phyloP scores from a whole-genome alignment of 768 basidiomycete species.

The Boletus coccyginus region DNA sequence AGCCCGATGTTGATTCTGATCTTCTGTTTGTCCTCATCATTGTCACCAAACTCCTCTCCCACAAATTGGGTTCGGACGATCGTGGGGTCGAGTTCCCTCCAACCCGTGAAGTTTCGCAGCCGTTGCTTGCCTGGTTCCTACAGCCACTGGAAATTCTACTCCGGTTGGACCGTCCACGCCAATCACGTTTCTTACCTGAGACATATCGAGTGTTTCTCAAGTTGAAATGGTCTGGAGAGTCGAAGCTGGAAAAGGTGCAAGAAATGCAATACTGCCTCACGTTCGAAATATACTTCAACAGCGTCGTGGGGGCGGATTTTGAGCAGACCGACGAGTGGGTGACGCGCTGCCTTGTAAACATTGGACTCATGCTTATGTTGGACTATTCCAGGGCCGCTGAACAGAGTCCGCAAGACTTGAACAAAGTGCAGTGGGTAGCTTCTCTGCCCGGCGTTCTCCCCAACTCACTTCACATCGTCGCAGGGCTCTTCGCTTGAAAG shows the following conservation, averaged over 20 bases:
- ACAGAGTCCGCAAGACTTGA: not conserved
- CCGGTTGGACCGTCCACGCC: not conserved
- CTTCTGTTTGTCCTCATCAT: not conserved
- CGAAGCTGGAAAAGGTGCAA: not conserved
- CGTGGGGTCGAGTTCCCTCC: not conserved
- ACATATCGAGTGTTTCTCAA: not conserved
- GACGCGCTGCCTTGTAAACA: not conserved
- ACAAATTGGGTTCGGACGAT: not conserved
- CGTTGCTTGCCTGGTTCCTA: conserved; percentile 2
- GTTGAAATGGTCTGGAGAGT: not conserved
- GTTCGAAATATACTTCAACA: conserved; percentile 4
- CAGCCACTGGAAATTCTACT: not conserved
- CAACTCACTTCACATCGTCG: not conserved
- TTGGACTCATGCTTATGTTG: not conserved
- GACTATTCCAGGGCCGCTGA: not conserved
- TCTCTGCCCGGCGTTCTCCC: not conserved
- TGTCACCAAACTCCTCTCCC: not conserved
- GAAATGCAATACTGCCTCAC: not conserved
- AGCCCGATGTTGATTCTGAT: not conserved
- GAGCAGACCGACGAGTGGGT: not conserved
- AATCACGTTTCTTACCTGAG: conserved; percentile 1
- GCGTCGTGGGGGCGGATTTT: not conserved
- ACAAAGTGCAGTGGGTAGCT: not conserved
- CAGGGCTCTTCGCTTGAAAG: not conserved
- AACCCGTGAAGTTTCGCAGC: not conserved